Evolutionary conservation across 768 basidiomycete genomes (phyloP), one percentile per base, ranked within the genome.

Genomic region (Tulasnella sp.): DNA sequence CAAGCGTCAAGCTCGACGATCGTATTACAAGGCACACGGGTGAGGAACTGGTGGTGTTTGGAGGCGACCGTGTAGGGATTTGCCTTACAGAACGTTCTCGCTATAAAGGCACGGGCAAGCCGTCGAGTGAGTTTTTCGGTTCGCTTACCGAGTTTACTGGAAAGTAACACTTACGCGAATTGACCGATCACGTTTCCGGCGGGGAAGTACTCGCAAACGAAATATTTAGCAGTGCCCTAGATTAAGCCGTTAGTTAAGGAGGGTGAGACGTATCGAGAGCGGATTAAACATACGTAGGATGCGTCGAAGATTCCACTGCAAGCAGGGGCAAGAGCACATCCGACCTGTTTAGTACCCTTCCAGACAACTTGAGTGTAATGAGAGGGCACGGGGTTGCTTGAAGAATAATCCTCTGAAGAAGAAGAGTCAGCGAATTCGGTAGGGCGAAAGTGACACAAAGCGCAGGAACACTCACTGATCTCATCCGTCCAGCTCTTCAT

Each of bases 281-380:
- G 19, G 38, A 69, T 22, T 22, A 12, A 42, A 71, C 71, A n/a
- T 42, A 72, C 71, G 39, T 15, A 38, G 39, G 37, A 37, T 31
- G 87, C 78, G 78, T 79, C 83, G 80, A 92, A 90, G 76, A 91
- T 90, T 36, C 87, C 88, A 79, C 83, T 83, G 81, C 91, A 91
- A 11, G 81, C 80, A 76, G 86, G 83, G 4, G 72, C 74, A 29
- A 68, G 58, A 49, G 37, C 74, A 49, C 90, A 92, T 31, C 90
- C 91, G 29, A 92, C 84, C 77, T 91, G 83, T 0, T 86, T 87
- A 31, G 88, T 86, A 7, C 82, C 84, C 82, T 92, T 92, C 91
- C 91, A 93, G 9, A 93, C 91, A 6, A 91, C 87, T 81, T 92
- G 91, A 11, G 91, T 92, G 80, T 90, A 93, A 81, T 93, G 91